Evolutionary conservation across 2,329 filamentous ascomycete species (phyloP).

Genomic region (Colletotrichum sp.): DNA sequence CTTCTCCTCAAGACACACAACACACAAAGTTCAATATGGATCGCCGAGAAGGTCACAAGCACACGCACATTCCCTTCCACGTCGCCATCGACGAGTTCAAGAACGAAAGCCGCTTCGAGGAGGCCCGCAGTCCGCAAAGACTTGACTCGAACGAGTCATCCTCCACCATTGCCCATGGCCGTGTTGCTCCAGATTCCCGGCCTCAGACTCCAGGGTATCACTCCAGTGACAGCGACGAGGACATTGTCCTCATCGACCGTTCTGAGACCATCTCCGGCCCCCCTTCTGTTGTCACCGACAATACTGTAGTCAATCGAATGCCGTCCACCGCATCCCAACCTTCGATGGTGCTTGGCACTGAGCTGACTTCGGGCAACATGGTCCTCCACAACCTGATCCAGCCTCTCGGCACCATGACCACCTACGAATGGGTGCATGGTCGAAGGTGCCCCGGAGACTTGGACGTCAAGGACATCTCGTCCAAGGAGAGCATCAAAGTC

Average conservation of each 20-base stretch:
- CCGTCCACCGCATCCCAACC: not conserved
- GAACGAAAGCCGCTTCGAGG: not conserved
- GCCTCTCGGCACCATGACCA: not conserved
- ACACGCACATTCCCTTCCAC: not conserved
- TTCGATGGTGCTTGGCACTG: not conserved
- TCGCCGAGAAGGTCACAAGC: not conserved
- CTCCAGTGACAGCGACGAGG: not conserved
- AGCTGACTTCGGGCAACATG: slow-evolving; percentile 7
- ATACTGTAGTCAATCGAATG: not conserved
- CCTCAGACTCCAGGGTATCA: not conserved
- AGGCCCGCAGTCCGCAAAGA: slow-evolving; percentile 4
- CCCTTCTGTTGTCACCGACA: not conserved
- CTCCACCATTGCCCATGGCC: not conserved
- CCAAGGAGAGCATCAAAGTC: slow-evolving; percentile 12
- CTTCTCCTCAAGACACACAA: not conserved
- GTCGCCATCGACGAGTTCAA: not conserved
- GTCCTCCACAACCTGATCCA: not conserved
- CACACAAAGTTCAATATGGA: not conserved
- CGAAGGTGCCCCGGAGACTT: slow-evolving; percentile 1
- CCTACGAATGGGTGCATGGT: slow-evolving; percentile 6
- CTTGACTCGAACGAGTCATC: slow-evolving; percentile 4
- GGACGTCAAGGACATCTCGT: slow-evolving; percentile 8
- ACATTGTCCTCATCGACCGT: not conserved
- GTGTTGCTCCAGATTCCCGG: not conserved
- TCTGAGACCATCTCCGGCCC: not conserved